Percentiles rank a stretch among this genome's conserved stretches.
These are phyloP conservation scores for Boletus sp. DNA, from an alignment of 768 basidiomycete genomes.

Conservation along the genomic window DNA sequence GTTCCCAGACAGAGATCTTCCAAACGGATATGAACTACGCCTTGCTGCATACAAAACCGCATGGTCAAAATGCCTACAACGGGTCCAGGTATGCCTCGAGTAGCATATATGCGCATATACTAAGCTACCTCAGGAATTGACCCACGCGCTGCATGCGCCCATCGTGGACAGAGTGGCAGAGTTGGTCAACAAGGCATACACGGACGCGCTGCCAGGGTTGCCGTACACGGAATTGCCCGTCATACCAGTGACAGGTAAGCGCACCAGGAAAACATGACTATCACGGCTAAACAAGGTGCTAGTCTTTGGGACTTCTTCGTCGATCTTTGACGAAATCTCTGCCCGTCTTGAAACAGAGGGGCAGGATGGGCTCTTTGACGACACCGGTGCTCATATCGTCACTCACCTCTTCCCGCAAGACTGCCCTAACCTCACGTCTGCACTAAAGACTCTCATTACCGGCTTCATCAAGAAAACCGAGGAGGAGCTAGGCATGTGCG, in stretches of 20 bases:
- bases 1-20: constrained; percentile 31
- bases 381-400: constrained; percentile 29
- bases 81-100: constrained; percentile 48
- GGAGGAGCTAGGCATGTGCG: constrained; percentile 30
- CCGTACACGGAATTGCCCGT: constrained; percentile 62
- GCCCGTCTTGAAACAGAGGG: constrained; percentile 33
- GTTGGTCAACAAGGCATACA: constrained; percentile 45
- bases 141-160: constrained; percentile 47
- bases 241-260: constrained; percentile 54
- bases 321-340: constrained; percentile 47
- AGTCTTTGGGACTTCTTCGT: constrained; percentile 47
- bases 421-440: constrained; percentile 47
- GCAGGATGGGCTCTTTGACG: constrained; percentile 24
- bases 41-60: constrained; percentile 53
- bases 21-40: constrained; percentile 39
- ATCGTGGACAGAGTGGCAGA: constrained; percentile 45
- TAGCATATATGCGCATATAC: neutral
- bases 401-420: constrained; percentile 59
- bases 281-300: constrained; percentile 3
- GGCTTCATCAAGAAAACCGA: constrained; percentile 47
- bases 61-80: constrained; percentile 58
- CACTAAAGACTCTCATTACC: constrained; percentile 55
- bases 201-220: constrained; percentile 48
- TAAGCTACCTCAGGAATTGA: constrained; percentile 38
- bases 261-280: neutral